Evolutionary conservation across 306 rosid genomes (phyloP), one percentile per base, ranked within the genome.

Genomic region (Dicorynia guianensis): DNA sequence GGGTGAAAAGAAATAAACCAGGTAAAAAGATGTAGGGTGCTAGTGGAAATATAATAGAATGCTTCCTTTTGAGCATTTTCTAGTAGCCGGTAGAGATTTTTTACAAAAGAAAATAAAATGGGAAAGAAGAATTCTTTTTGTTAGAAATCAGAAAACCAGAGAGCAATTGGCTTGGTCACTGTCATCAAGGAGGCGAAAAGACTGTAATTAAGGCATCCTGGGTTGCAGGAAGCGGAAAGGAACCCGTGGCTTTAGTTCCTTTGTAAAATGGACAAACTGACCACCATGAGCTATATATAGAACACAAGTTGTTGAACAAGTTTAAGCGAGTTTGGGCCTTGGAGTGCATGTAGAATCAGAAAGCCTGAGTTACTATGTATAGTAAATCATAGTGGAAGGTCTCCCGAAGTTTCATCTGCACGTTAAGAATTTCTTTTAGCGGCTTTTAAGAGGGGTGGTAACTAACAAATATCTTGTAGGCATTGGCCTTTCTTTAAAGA

Each of bases 381-480:
- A 84, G 74, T 71, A 73, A 70, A 57, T 5, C 42, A 44, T 72
- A 83, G 93, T 85, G 93, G 92, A 80, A 69, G 74, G 81, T 69
- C 68, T 81, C 78, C 67, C 40, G 79, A 25, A 89, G 75, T 79
- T 85, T 74, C 35, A 75, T 53, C 12, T 52, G 74, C 84, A 73
- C 83, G 67, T 52, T 38, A 42, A 60, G 36, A 64, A 17, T 1
- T 1, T 74, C 6, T 71, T 85, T 86, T 83, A 80, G 67, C 46
- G 85, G 77, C 63, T 81, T 74, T 14, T 25, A 25, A 2, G 30
- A 54, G 90, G 85, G 80, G 89, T 78, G 91, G 90, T 87, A 88
- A 76, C 90, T 90, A 86, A 83, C 90, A 89, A 86, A 77, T 80
- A 76, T 61, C 80, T 65, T 63, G 19, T 60, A 79, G 79, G 83